phyloP scores from a whole-genome alignment of 306 rosid species.

The Albizia julibrissin region DNA sequence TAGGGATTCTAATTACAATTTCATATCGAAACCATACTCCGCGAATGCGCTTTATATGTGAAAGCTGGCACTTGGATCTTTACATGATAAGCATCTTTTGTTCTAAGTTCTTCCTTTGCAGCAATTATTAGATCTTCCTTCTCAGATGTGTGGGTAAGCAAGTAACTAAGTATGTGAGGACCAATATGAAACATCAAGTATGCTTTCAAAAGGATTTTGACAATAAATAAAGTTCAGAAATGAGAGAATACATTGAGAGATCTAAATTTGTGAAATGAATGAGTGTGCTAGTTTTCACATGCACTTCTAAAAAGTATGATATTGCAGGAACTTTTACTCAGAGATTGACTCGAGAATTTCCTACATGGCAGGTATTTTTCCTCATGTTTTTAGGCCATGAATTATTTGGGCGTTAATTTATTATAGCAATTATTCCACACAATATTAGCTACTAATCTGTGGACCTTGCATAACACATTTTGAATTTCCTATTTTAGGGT shows the following conservation, averaged over 20 bases:
- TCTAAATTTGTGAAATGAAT: slow-evolving; percentile 2
- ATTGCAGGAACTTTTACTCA: slow-evolving; percentile 85
- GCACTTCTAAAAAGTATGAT: slow-evolving; percentile 22
- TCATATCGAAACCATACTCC: too few species aligned
- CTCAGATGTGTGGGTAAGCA: too few species aligned
- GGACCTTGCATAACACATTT: slow-evolving; percentile 2
- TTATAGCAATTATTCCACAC: slow-evolving; percentile 1
- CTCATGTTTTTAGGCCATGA: slow-evolving; percentile 25
- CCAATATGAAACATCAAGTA: not conserved
- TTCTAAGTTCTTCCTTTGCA: too few species aligned
- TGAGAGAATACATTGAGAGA: not conserved
- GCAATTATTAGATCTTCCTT: too few species aligned
- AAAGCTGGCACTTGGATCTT: too few species aligned
- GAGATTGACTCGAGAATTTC: slow-evolving; percentile 85
- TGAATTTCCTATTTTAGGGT: not conserved
- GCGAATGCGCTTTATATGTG: too few species aligned
- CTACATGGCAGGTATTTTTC: slow-evolving; percentile 86
- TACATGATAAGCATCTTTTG: too few species aligned
- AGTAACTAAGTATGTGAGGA: not conserved
- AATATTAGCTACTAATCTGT: slow-evolving; percentile 11
- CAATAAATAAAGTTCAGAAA: not conserved
- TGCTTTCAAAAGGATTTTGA: not conserved
- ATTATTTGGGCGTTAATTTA: slow-evolving; percentile 10
- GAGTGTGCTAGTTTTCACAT: slow-evolving; percentile 28
- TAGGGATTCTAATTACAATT: too few species aligned